Evolutionary conservation across 2,329 filamentous ascomycete genomes (phyloP).

Genomic region (Fusarium beomiforme): DNA sequence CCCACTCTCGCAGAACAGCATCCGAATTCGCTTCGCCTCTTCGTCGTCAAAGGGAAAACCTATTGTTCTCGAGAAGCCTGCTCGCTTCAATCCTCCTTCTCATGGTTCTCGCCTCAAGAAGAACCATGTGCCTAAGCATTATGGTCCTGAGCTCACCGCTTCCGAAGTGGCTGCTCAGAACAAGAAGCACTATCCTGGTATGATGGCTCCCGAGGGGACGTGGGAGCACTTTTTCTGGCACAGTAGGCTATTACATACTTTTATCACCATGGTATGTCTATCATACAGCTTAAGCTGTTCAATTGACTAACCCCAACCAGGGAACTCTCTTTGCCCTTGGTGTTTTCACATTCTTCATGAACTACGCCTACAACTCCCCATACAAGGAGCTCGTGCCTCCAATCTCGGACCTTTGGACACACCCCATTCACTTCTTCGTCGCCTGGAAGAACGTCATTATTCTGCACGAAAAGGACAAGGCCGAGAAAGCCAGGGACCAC

Average conservation of each 20-base stretch:
- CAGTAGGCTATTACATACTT: conserved; percentile 78
- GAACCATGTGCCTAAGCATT: conserved; percentile 68
- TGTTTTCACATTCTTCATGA: conserved; percentile 76
- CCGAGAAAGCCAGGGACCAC: conserved; percentile 74
- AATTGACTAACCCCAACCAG: conserved; percentile 46
- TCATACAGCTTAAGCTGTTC: background rate
- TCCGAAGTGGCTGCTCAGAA: conserved; percentile 74
- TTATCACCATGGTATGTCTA: conserved; percentile 79
- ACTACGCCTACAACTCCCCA: conserved; percentile 82
- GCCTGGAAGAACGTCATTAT: conserved; percentile 77
- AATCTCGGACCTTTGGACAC: conserved; percentile 71
- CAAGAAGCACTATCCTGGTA: conserved; percentile 82
- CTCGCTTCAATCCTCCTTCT: conserved; percentile 91
- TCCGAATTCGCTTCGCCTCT: conserved; percentile 50
- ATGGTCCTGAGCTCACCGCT: conserved; percentile 76
- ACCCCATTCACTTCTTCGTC: conserved; percentile 74
- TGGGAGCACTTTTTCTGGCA: conserved; percentile 88
- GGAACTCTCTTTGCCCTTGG: conserved; percentile 76
- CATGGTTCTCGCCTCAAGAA: conserved; percentile 77
- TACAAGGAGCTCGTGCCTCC: conserved; percentile 82
- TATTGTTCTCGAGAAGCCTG: conserved; percentile 83
- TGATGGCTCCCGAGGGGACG: conserved; percentile 86
- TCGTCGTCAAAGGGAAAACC: conserved; percentile 58
- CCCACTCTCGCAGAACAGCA: conserved; percentile 48
- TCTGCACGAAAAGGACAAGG: conserved; percentile 79